These are phyloP conservation scores for Geranium rotundifolium DNA, from an alignment of 345 rosid genomes.

Conservation along the genomic window DNA sequence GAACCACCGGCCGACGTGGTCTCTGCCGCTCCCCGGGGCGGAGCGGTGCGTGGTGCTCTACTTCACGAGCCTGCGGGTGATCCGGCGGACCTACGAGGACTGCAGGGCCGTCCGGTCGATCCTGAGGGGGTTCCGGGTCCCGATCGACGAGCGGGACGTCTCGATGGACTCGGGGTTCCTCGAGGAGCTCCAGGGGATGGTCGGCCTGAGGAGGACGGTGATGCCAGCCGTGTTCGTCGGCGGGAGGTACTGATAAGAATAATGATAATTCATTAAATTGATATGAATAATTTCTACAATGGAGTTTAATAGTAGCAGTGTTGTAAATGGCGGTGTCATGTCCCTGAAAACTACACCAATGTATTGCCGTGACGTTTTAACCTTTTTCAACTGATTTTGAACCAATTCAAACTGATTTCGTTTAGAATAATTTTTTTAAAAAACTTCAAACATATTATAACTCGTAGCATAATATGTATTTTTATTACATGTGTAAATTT, in stretches of 20 bases:
- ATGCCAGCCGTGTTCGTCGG: constrained; percentile 28
- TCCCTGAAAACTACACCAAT: too few relatives aligned
- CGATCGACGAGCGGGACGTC: constrained; percentile 69
- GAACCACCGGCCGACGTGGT: constrained; percentile 14
- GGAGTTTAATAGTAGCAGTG: too few relatives aligned
- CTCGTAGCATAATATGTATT: too few relatives aligned
- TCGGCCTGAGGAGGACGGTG: constrained; percentile 11
- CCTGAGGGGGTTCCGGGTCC: constrained; percentile 37
- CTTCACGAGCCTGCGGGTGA: constrained; percentile 70
- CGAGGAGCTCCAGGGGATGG: constrained; percentile 41
- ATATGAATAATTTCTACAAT: too few relatives aligned
- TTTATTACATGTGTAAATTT: too few relatives aligned
- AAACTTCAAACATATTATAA: too few relatives aligned
- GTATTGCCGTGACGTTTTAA: too few relatives aligned
- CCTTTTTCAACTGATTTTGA: too few relatives aligned
- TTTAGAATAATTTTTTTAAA: too few relatives aligned
- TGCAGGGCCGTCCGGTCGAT: constrained; percentile 50
- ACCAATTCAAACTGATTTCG: too few relatives aligned
- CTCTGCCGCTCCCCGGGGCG: constrained; percentile 3
- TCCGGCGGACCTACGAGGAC: constrained; percentile 68
- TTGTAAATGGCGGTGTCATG: too few relatives aligned
- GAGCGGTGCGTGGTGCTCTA: constrained; percentile 40
- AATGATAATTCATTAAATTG: too few relatives aligned
- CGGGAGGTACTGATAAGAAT: constrained; percentile 5
- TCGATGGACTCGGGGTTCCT: constrained; percentile 50